Base-by-base conservation (phyloP, 2,329 filamentous ascomycete species). In the Ophiocordyceps camponoti-rufipedis region DNA sequence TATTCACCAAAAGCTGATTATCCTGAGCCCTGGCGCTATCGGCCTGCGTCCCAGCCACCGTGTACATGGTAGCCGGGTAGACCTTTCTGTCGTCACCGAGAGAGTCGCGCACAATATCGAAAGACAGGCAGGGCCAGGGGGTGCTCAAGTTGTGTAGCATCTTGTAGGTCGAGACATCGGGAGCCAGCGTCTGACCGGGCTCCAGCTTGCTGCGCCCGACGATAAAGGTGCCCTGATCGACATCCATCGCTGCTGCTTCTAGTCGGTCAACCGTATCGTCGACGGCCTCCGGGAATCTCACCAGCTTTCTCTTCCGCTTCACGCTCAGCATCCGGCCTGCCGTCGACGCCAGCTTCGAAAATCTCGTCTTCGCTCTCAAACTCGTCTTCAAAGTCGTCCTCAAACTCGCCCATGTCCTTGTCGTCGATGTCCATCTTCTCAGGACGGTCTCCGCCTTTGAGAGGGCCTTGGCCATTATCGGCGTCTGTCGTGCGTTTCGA, bases 1-100 rank as follows among this genome's bases (percentile, higher is more conserved):
- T 96, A 76, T 95, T 85, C 38, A 96, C 80, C 78, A 96, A 81
- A 57, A 98, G 69, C 64, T 93, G 80, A 62, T 98, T 98, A 58
- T 98, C 91, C 61, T 79, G 82, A 44, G 82, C 72, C 53, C 79
- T 74, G 43, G 71, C 69, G 48, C 66, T 70, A 55, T 89, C 88
- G 38, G 91, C 91, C 68, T 98, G 91, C 12, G 91, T 98, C 48
- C 91, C 91, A 16, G 87, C 81, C 31, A 96, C 88, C 11, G 88
- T 82, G 66, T 96, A 98, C 66, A 95, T 82, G 48, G 89, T 95
- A 44, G 87, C 86, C 28, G 91, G 91, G 64, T 93, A 98, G n/a
- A 82, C 80, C 62, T 82, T 93, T 58, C 91, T 82, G 62, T 86
- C 80, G 59, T 94, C 82, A 53, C 91, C 91, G 16, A 98, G 74